Evolutionary conservation across 306 rosid genomes (phyloP).

Genomic region (Glycine latifolia): DNA sequence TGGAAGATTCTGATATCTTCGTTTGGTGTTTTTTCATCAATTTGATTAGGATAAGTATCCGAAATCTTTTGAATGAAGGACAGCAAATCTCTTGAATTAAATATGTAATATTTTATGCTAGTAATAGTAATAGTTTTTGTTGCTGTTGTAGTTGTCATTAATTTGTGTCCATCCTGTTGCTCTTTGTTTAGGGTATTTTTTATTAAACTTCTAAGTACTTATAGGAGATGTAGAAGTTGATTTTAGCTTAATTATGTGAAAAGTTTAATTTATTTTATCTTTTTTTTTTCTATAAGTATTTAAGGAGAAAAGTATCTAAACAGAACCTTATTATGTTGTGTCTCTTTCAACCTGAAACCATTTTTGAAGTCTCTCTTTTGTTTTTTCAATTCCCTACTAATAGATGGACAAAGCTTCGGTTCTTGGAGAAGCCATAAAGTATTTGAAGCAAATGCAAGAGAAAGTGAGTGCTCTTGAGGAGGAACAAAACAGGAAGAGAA

Average conservation of each 20-base stretch:
- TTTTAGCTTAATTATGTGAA: no score
- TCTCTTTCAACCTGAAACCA: neutral
- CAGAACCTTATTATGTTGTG: neutral
- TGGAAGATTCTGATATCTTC: neutral
- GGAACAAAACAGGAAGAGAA: constrained; percentile 69
- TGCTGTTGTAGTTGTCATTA: neutral
- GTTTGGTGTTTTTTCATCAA: constrained; percentile 2
- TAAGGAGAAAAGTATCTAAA: no score
- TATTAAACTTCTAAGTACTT: no score
- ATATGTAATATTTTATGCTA: no score
- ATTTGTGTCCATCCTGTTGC: neutral
- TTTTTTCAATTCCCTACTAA: constrained; percentile 27
- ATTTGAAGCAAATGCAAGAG: constrained; percentile 90
- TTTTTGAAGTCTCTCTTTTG: neutral
- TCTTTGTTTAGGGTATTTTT: neutral
- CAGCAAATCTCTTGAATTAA: no score
- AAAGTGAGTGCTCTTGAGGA: constrained; percentile 82
- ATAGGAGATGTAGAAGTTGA: no score
- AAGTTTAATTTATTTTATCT: no score
- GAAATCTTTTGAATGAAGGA: neutral
- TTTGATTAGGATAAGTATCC: constrained; percentile 12
- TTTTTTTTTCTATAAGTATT: no score
- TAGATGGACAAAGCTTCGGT: constrained; percentile 99
- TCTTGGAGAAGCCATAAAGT: constrained; percentile 91
- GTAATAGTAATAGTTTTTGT: neutral